Percentiles rank a stretch among this genome's conserved stretches.
Evolutionary conservation across 2,329 filamentous ascomycete species (phyloP).

Genomic region (Purpureocillium lavendulum): DNA sequence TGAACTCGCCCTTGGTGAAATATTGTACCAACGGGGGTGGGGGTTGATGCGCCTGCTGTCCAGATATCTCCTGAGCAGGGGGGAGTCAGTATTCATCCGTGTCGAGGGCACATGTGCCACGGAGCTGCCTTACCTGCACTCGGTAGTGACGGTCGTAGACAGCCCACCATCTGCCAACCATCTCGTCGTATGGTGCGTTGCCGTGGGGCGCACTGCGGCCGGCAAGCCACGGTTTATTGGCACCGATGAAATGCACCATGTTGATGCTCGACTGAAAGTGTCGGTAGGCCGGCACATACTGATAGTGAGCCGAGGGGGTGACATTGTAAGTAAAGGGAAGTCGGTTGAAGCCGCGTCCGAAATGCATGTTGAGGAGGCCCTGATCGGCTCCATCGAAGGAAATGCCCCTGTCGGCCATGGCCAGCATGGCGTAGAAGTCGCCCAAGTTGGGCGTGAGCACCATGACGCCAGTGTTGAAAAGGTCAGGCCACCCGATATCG

Average conservation of each 20-base stretch:
- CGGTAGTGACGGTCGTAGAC: constrained; percentile 85
- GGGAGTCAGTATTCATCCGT: neutral
- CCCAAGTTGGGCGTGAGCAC: constrained; percentile 77
- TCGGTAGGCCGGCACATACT: constrained; percentile 90
- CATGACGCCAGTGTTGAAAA: constrained; percentile 98
- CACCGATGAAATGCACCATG: constrained; percentile 90
- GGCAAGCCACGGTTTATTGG: constrained; percentile 79
- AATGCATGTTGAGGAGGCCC: constrained; percentile 91
- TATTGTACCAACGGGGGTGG: constrained; percentile 37
- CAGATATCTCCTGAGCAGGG: constrained; percentile 9
- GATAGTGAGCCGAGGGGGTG: constrained; percentile 92
- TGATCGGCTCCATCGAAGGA: constrained; percentile 98
- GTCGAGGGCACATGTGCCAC: neutral
- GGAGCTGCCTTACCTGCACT: constrained; percentile 31
- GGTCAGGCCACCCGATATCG: constrained; percentile 95
- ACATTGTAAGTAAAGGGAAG: constrained; percentile 96
- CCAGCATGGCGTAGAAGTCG: constrained; percentile 77
- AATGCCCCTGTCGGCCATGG: constrained; percentile 76
- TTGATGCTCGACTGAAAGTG: constrained; percentile 88
- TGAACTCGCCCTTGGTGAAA: constrained; percentile 46
- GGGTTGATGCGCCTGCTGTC: constrained; percentile 5
- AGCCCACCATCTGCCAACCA: constrained; percentile 86
- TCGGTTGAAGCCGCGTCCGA: constrained; percentile 73
- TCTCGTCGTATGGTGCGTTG: constrained; percentile 66
- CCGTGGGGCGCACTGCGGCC: constrained; percentile 48